Base-by-base conservation (phyloP, 2,329 filamentous ascomycete genomes). In the Emmonsiellopsis sp. region DNA sequence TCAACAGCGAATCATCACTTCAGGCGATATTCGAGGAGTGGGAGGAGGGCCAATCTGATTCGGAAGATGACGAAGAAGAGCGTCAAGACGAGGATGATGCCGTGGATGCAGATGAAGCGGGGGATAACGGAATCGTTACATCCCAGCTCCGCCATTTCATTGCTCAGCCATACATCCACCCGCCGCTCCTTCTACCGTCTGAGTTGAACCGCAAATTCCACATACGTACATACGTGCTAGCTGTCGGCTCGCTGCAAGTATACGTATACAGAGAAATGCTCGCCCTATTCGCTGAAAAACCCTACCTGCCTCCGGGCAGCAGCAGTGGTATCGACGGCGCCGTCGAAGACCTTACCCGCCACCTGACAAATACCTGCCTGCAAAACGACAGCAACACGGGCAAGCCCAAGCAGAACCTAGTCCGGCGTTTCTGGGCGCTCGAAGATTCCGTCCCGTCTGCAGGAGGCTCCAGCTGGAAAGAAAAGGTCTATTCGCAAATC, bases 131-230 rank as follows among this genome's bases (percentile, higher is more conserved):
- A 61, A 86, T 96, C 59, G 86, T 88, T 53, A 88, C 92, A 2
- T 93, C 88, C 0, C 90, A 96, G 65, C 84, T 98, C 49, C 86
- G 93, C 55, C 92, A 98, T 73, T 98, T 98, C 73, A 84, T 97
- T 63, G 91, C 87, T 5, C 93, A 98, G 70, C 88, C 89, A 0
- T 98, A 98, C 70, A 92, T 98, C 62, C 82, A 95, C 68, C 88
- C 86, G 1, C 91, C 92, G 0, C 80, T 97, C 3, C 78, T 96
- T 10, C 74, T 92, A 13, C 77, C 75, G 2, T 78, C 75, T 32
- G 74, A 72, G n/a, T 79, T 79, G 33, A 75, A 78, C 56, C 82
- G 87, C 58, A 98, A 98, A 71, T 98, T 97, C 73, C 93, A 98
- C 72, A 88, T 98, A 64, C 80, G 93, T 44, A 88, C 87, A 1